Percentiles rank a stretch among this genome's conserved stretches.
phyloP scores from a whole-genome alignment of 1,284 basidiomycete genomes.

The Rhodotorula sp. region DNA sequence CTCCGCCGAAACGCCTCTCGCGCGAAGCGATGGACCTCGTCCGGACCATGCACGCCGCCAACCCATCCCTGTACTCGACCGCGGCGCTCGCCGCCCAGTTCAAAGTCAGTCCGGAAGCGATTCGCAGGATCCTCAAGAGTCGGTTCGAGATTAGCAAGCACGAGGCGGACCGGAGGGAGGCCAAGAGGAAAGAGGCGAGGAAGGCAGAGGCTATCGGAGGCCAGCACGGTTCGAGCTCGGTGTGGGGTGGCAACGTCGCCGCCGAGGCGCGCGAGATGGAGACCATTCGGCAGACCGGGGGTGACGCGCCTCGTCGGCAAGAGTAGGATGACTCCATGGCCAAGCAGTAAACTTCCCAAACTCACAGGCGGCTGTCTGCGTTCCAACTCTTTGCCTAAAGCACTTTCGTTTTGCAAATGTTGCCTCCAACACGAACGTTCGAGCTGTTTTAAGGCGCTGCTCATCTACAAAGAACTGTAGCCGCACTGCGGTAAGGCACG shows the following conservation, averaged over 20 bases:
- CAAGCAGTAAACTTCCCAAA: not conserved
- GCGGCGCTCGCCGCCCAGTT: constrained; percentile 74
- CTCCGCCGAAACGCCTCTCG: constrained; percentile 81
- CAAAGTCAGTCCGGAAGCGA: constrained; percentile 79
- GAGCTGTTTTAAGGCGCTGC: no score
- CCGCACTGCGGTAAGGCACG: not conserved
- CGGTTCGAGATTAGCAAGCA: constrained; percentile 64
- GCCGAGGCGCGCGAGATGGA: constrained; percentile 15
- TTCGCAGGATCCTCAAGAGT: constrained; percentile 77
- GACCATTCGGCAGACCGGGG: not conserved
- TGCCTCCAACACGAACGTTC: no score
- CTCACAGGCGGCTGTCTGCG: not conserved
- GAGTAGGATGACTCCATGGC: not conserved
- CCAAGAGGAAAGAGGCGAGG: constrained; percentile 57
- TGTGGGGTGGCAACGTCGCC: constrained; percentile 16
- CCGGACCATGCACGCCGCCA: constrained; percentile 66
- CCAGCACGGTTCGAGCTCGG: not conserved
- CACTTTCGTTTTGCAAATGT: no score
- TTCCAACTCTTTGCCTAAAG: not conserved
- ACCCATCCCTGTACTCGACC: constrained; percentile 69
- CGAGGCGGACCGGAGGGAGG: constrained; percentile 48
- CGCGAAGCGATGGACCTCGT: constrained; percentile 85
- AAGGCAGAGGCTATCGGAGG: constrained; percentile 23
- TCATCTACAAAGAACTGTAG: not conserved
- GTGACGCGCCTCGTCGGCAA: no score